These are phyloP conservation scores for Colletotrichum sp. DNA, from an alignment of 2,329 filamentous ascomycete species.

Conservation along the genomic window DNA sequence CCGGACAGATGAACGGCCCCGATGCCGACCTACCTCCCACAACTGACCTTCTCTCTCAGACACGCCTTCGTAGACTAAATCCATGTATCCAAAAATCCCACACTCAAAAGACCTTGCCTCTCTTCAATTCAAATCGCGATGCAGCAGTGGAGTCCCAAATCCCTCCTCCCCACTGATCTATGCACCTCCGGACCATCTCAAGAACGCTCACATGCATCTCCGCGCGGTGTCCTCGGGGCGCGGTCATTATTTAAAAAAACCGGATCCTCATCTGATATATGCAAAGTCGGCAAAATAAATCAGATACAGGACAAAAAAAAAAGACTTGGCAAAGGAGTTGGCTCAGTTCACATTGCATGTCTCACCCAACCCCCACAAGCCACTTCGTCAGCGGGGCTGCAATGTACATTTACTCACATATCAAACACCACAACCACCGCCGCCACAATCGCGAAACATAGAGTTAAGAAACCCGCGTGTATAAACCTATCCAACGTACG, in stretches of 20 bases:
- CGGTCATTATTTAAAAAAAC: neutral
- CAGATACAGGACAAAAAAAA: neutral
- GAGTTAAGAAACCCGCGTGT: neutral
- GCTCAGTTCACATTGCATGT: neutral
- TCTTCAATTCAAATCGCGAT: neutral
- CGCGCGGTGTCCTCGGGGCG: neutral
- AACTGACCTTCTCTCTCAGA: rapidly evolving
- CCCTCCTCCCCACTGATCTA: neutral
- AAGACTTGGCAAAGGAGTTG: neutral
- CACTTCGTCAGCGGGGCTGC: neutral
- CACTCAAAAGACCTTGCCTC: rapidly evolving
- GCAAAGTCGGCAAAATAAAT: too few species aligned
- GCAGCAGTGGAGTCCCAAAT: neutral
- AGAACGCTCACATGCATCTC: neutral
- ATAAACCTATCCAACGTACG: neutral
- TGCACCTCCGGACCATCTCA: neutral
- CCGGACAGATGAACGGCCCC: neutral
- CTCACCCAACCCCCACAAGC: neutral
- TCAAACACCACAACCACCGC: neutral
- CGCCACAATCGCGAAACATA: rapidly evolving
- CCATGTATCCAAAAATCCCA: rapidly evolving
- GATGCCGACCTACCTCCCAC: neutral
- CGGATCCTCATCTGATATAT: too few species aligned
- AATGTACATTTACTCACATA: neutral
- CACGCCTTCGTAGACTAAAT: rapidly evolving